Percentiles rank a stretch among this genome's conserved stretches.
Evolutionary conservation across 176 grass and related monocot genomes (phyloP).

Genomic region (Thinopyrum elongatum): DNA sequence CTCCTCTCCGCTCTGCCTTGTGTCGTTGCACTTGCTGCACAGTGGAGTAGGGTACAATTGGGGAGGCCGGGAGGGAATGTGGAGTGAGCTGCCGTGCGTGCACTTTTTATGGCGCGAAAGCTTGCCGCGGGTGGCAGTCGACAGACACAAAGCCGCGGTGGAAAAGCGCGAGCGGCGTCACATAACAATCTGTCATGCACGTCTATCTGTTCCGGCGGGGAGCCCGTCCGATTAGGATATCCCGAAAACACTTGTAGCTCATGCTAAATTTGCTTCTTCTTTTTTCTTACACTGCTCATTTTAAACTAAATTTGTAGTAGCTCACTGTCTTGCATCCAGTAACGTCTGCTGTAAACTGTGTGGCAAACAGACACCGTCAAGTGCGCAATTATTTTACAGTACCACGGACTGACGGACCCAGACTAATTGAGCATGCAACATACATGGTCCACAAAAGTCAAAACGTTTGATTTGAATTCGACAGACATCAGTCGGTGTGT

Average conservation of each 20-base stretch:
- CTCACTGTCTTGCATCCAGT: too few relatives aligned
- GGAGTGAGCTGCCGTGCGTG: constrained; percentile 2
- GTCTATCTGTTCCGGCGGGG: background rate
- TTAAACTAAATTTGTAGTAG: too few relatives aligned
- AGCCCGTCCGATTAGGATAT: background rate
- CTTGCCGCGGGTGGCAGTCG: constrained; percentile 31
- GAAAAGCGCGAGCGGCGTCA: constrained; percentile 19
- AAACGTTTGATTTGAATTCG: constrained; percentile 42
- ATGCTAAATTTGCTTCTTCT: background rate
- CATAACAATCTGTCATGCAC: background rate
- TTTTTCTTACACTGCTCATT: too few relatives aligned
- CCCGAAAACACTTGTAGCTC: background rate
- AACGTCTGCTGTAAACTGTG: background rate
- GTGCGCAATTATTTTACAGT: background rate
- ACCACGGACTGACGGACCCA: background rate
- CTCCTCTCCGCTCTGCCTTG: background rate
- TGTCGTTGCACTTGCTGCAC: background rate
- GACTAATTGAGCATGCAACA: background rate
- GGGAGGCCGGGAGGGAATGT: background rate
- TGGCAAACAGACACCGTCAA: background rate
- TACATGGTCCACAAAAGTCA: background rate
- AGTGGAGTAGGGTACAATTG: background rate
- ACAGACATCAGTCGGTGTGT: background rate
- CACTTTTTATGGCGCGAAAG: constrained; percentile 48
- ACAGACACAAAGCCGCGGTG: constrained; percentile 23